phyloP scores from a whole-genome alignment of 176 grass and related monocot genomes.

The Melocanna baccifera region DNA sequence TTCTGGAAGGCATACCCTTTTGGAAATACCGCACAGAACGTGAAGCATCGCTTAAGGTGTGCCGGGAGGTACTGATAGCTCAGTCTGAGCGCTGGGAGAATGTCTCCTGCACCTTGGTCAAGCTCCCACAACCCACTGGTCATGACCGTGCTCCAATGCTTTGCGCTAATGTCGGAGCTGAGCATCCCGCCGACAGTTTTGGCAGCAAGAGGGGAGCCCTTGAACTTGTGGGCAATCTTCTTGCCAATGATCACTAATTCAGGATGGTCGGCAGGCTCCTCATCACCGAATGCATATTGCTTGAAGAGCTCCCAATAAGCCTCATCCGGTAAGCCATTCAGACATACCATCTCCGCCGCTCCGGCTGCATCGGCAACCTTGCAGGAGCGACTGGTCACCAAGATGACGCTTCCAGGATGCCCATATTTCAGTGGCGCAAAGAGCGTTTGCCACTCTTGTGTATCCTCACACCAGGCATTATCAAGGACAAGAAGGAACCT shows the following conservation, averaged over 20 bases:
- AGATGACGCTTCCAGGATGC: conserved; percentile 22
- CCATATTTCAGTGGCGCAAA: not conserved
- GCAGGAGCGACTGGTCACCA: conserved; percentile 22
- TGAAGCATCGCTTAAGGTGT: conserved; percentile 16
- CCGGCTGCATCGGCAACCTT: conserved; percentile 2
- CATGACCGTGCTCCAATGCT: conserved; percentile 21
- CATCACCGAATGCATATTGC: conserved; percentile 24
- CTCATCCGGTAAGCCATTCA: conserved; percentile 3
- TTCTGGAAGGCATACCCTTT: too few species aligned
- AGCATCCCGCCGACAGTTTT: not conserved
- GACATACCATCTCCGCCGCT: not conserved
- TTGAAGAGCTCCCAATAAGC: conserved; percentile 28
- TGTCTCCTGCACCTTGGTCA: not conserved
- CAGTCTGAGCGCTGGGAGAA: conserved; percentile 3
- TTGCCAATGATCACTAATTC: conserved; percentile 24
- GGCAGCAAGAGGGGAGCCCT: conserved; percentile 27
- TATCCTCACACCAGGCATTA: conserved; percentile 39
- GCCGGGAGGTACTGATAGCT: conserved; percentile 17
- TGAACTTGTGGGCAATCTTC: conserved; percentile 26
- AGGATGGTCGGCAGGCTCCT: not conserved
- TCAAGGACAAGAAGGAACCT: conserved; percentile 44
- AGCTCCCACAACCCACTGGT: not conserved
- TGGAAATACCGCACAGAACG: not conserved
- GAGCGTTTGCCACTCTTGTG: not conserved
- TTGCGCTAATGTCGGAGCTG: not conserved